Evolutionary conservation across 75 land plant species (phyloP).

Genomic region (Picea glauca): DNA sequence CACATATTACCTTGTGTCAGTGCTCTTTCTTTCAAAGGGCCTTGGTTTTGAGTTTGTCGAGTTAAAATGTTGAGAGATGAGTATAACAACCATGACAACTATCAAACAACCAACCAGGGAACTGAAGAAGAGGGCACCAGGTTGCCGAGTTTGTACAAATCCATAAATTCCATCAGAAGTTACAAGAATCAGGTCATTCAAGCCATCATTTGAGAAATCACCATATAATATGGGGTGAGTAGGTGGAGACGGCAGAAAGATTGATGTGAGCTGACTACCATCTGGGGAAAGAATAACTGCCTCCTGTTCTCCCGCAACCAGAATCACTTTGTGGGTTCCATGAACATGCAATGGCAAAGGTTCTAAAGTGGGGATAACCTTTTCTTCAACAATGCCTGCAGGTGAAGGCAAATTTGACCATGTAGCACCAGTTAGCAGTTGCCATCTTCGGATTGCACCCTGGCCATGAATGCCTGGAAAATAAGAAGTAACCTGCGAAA

Average conservation of each 20-base stretch:
- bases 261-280: slow-evolving; percentile 50
- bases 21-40: too few relatives aligned
- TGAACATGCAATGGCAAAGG: slow-evolving; percentile 51
- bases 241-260: slow-evolving; percentile 67
- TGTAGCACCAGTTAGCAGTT: slow-evolving; percentile 77
- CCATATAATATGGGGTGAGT: slow-evolving; percentile 60
- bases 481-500: slow-evolving; percentile 84
- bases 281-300: slow-evolving; percentile 81
- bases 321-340: slow-evolving; percentile 60
- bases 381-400: slow-evolving; percentile 54
- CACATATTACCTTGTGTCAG: too few relatives aligned
- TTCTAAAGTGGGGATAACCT: slow-evolving; percentile 74
- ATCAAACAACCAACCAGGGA: slow-evolving; percentile 90
- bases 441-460: slow-evolving; percentile 85
- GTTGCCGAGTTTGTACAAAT: slow-evolving; percentile 93
- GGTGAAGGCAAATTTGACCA: slow-evolving; percentile 86
- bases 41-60: slow-evolving; percentile 70
- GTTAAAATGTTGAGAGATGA: slow-evolving; percentile 74
- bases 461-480: slow-evolving; percentile 67
- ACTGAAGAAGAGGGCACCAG: slow-evolving; percentile 97
- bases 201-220: slow-evolving; percentile 90
- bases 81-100: slow-evolving; percentile 83
- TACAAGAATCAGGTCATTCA: slow-evolving; percentile 82
- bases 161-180: slow-evolving; percentile 86
- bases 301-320: slow-evolving; percentile 87